Conservation (phyloP, 1,139 yeast genomes). For the Pichia sp. region DNA sequence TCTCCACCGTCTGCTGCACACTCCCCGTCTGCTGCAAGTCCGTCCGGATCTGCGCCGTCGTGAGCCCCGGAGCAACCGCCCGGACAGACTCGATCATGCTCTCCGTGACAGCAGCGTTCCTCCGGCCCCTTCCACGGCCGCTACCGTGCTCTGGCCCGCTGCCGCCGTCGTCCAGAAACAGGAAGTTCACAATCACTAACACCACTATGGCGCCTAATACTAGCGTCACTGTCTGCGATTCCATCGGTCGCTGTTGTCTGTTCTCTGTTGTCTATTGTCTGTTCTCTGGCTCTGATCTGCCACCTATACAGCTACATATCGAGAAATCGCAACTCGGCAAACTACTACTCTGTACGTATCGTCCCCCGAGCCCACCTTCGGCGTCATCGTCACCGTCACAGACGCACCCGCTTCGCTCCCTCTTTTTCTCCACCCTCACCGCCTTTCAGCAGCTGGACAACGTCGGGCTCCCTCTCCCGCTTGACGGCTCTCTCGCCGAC, state of each 20-base stretch:
- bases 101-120: constrained; percentile 37
- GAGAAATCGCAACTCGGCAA: too few species aligned
- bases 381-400: background rate
- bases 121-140: constrained; percentile 17
- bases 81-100: constrained; percentile 86
- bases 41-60: constrained; percentile 63
- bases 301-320: too few species aligned
- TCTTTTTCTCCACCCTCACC: background rate
- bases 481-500: background rate
- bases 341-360: too few species aligned
- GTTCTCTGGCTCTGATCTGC: background rate
- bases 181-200: constrained; percentile 57
- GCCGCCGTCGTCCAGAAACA: constrained; percentile 36
- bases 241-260: background rate
- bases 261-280: background rate
- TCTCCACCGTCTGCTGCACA: constrained; percentile 74
- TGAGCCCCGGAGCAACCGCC: constrained; percentile 70
- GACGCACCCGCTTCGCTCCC: constrained; percentile 1
- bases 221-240: constrained; percentile 9
- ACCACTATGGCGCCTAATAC: constrained; percentile 33
- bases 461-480: background rate
- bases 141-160: background rate
- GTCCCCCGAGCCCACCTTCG: too few species aligned
- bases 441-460: background rate
- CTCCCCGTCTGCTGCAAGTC: constrained; percentile 65